phyloP scores from a whole-genome alignment of 1,284 basidiomycete species.

The Inonotus hispidus region DNA sequence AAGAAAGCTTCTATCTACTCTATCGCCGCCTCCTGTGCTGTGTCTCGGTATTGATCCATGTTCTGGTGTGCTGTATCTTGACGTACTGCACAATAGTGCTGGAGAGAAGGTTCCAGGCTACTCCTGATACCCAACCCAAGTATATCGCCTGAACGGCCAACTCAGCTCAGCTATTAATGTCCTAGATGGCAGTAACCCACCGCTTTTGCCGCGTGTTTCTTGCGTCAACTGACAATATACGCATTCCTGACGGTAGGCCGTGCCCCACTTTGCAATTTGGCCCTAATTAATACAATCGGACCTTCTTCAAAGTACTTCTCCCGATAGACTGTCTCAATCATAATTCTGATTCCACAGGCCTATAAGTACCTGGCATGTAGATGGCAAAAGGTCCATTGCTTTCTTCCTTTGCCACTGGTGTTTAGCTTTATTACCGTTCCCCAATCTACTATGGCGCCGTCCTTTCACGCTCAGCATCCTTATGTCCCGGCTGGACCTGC shows the following conservation, averaged over 20 bases:
- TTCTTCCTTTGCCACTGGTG: neutral
- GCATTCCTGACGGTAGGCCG: neutral
- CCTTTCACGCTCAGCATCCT: neutral
- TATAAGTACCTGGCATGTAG: neutral
- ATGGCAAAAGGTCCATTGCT: neutral
- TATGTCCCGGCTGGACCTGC: constrained; percentile 5
- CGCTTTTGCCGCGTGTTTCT: neutral
- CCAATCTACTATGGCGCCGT: neutral
- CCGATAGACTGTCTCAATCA: neutral
- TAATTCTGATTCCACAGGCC: neutral
- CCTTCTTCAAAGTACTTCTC: neutral
- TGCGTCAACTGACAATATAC: neutral
- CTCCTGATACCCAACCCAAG: no score
- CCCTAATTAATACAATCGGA: neutral
- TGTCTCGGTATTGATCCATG: neutral
- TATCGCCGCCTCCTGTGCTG: neutral
- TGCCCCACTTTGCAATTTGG: constrained; percentile 1
- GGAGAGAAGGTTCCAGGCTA: no score
- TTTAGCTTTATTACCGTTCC: neutral
- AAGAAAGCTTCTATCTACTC: neutral
- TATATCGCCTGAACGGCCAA: no score
- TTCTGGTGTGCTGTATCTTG: neutral
- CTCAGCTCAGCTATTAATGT: no score
- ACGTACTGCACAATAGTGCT: no score
- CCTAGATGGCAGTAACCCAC: neutral